phyloP scores from a whole-genome alignment of 2,329 filamentous ascomycete species.

The Erysiphe neolycopersici region DNA sequence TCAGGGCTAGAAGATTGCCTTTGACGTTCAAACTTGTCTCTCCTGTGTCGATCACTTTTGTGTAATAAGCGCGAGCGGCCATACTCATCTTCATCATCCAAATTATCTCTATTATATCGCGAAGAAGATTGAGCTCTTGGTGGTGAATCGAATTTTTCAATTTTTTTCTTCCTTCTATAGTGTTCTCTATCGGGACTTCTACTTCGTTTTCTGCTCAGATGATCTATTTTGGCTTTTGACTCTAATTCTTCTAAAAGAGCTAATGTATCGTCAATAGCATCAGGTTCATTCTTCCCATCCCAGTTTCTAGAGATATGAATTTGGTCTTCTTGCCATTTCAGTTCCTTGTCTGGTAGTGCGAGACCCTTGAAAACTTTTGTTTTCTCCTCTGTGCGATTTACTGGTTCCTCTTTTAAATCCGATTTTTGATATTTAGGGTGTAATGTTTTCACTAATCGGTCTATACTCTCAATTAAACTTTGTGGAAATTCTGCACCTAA shows the following conservation, averaged over 20 bases:
- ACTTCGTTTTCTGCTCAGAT: slow-evolving; percentile 21
- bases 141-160: slow-evolving; percentile 21
- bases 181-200: slow-evolving; percentile 21
- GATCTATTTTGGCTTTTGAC: slow-evolving; percentile 24
- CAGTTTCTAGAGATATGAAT: slow-evolving; percentile 13
- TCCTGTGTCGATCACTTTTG: slow-evolving; percentile 16
- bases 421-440: slow-evolving; percentile 64
- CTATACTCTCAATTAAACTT: slow-evolving; percentile 73
- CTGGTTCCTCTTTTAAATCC: slow-evolving; percentile 15
- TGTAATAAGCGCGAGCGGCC: slow-evolving; percentile 20
- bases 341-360: slow-evolving; percentile 54
- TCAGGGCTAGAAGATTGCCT: slow-evolving; percentile 41
- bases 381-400: slow-evolving; percentile 36
- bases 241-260: slow-evolving; percentile 73
- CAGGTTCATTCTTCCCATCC: slow-evolving; percentile 19
- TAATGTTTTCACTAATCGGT: slow-evolving; percentile 66
- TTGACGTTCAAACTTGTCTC: slow-evolving; percentile 30
- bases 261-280: slow-evolving; percentile 76
- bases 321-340: slow-evolving; percentile 24
- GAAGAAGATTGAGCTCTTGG: slow-evolving; percentile 22
- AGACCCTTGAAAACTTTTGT: slow-evolving; percentile 76
- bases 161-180: slow-evolving; percentile 13
- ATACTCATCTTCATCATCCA: slow-evolving; percentile 32
- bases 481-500: slow-evolving; percentile 63
- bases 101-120: slow-evolving; percentile 19